Percentiles rank a stretch among this genome's conserved stretches.
Evolutionary conservation across 2,329 filamentous ascomycete genomes (phyloP).

Genomic region (Coleophoma eucalyptorum): DNA sequence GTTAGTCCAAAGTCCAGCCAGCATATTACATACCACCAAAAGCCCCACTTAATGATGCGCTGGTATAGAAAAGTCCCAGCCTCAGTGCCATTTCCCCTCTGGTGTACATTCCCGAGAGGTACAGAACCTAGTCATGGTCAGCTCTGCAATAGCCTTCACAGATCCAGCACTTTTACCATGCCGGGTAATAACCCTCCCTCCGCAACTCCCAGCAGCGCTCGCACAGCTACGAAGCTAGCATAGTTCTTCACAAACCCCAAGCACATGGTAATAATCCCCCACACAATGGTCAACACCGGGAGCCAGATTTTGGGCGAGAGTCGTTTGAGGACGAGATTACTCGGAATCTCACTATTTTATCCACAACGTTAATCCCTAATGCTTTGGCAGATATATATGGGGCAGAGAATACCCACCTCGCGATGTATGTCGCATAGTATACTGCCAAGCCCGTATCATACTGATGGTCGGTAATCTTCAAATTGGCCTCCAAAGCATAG

Average conservation of each 20-base stretch:
- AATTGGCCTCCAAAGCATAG: conserved; percentile 54
- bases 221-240: conserved; percentile 55
- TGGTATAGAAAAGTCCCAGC: conserved; percentile 66
- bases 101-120: conserved; percentile 58
- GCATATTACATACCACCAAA: conserved; percentile 34
- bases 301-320: conserved; percentile 55
- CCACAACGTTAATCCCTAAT: neutral
- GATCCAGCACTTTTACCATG: conserved; percentile 40
- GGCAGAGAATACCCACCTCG: conserved; percentile 36
- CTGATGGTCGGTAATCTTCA: conserved; percentile 55
- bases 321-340: conserved; percentile 52
- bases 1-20: neutral
- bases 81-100: conserved; percentile 45
- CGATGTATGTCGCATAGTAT: conserved; percentile 63
- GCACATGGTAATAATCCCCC: conserved; percentile 67
- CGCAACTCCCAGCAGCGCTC: conserved; percentile 57
- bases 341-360: conserved; percentile 43
- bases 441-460: conserved; percentile 62
- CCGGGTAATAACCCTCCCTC: conserved; percentile 65
- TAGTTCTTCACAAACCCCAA: conserved; percentile 37
- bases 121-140: conserved; percentile 44
- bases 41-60: conserved; percentile 57
- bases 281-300: conserved; percentile 57
- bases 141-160: neutral
- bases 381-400: too few species aligned